A percentile compares a stretch with the other conserved stretches of the same genome.
Conservation (phyloP, 371 early-diverging fungal genomes). For the Syncephalastrum monosporum region DNA sequence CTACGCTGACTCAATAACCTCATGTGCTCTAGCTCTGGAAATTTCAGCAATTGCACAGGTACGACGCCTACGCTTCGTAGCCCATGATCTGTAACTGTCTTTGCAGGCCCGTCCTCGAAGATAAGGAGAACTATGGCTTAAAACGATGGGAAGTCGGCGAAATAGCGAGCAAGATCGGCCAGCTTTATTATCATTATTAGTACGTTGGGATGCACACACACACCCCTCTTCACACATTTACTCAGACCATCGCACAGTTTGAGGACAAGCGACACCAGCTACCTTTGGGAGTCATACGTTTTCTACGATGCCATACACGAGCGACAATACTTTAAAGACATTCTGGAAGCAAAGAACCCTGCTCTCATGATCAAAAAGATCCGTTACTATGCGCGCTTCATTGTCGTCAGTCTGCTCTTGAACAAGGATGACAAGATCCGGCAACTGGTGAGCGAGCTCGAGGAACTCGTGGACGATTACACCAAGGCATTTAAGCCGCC, state of each 20-base stretch:
- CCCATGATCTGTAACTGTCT: neutral
- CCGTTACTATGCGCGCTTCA: conserved; percentile 95
- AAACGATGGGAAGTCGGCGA: conserved; percentile 98
- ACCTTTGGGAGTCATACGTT: conserved; percentile 88
- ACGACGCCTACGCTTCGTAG: neutral
- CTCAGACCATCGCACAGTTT: conserved; percentile 39
- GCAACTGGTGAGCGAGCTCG: conserved; percentile 79
- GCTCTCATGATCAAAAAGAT: conserved; percentile 94
- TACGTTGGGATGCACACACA: conserved; percentile 30
- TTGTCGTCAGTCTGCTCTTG: conserved; percentile 90
- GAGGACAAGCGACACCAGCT: conserved; percentile 94
- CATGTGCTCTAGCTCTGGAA: conserved; percentile 76
- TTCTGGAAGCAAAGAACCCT: conserved; percentile 84
- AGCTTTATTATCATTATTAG: conserved; percentile 88
- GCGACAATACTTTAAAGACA: conserved; percentile 91
- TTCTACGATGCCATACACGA: conserved; percentile 97
- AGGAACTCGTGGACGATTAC: conserved; percentile 84
- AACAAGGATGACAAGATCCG: conserved; percentile 79
- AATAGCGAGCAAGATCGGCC: conserved; percentile 97
- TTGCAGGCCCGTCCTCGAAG: conserved; percentile 75
- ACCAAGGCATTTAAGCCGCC: conserved; percentile 79
- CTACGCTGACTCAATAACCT: conserved; percentile 2
- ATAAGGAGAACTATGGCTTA: conserved; percentile 85
- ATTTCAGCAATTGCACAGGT: conserved; percentile 91
- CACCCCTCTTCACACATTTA: neutral